These are phyloP conservation scores for Pseudotsuga menziesii DNA, from an alignment of 75 land plant genomes.

Conservation along the genomic window DNA sequence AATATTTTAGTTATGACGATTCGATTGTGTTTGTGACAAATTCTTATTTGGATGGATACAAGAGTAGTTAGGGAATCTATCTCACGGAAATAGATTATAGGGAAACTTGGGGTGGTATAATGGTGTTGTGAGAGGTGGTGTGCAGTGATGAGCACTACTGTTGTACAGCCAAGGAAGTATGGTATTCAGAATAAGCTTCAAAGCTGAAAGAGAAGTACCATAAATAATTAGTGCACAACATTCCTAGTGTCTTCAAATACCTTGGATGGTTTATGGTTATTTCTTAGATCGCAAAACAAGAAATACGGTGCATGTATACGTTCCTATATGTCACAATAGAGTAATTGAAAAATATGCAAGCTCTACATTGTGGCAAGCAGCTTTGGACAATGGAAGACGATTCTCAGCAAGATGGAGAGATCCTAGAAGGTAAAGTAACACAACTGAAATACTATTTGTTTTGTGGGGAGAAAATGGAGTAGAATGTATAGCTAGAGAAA, in stretches of 20 bases:
- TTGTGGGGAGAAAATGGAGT: too few relatives aligned
- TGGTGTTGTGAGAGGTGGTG: background rate
- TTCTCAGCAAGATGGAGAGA: too few relatives aligned
- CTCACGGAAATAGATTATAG: background rate
- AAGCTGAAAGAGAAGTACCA: background rate
- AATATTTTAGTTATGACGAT: background rate
- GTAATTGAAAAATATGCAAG: background rate
- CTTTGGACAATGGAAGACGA: too few relatives aligned
- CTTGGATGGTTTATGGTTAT: background rate
- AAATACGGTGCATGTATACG: constrained; percentile 3
- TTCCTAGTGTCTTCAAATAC: too few relatives aligned
- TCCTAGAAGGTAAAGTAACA: too few relatives aligned
- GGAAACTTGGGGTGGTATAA: too few relatives aligned
- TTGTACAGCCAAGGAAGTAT: background rate
- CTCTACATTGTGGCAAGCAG: background rate
- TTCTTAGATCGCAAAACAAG: background rate
- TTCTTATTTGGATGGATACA: constrained; percentile 7
- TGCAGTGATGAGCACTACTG: background rate
- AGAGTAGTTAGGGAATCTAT: background rate
- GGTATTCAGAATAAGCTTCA: background rate
- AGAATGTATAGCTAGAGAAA: too few relatives aligned
- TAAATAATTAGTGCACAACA: background rate
- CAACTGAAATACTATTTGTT: too few relatives aligned
- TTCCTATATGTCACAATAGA: constrained; percentile 1
- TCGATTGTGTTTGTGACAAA: background rate